Evolutionary conservation across 176 grass and related monocot genomes (phyloP).

Genomic region (Bromus sterilis): DNA sequence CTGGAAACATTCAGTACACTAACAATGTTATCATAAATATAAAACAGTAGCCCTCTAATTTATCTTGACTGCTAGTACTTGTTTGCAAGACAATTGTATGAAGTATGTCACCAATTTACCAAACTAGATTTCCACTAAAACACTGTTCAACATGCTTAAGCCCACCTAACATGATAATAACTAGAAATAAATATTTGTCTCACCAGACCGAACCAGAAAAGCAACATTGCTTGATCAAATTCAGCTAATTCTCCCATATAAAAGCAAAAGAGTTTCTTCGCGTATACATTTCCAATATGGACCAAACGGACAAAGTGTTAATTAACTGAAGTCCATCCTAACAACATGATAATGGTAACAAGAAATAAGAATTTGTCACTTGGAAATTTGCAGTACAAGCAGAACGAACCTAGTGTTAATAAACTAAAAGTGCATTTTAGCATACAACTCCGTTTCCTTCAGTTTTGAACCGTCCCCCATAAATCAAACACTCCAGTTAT

Average conservation of each 20-base stretch:
- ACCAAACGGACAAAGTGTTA: no score
- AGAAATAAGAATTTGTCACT: no score
- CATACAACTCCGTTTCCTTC: background rate
- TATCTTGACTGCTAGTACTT: background rate
- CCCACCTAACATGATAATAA: background rate
- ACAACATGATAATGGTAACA: background rate
- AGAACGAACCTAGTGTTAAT: background rate
- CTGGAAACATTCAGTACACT: background rate
- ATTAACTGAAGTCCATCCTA: no score
- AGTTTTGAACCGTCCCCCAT: background rate
- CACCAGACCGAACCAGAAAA: background rate
- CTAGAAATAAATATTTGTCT: background rate
- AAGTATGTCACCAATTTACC: background rate
- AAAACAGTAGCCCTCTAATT: background rate
- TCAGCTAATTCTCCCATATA: background rate
- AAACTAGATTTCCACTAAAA: background rate
- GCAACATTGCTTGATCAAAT: background rate
- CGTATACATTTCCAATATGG: background rate
- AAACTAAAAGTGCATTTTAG: background rate
- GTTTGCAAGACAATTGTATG: background rate
- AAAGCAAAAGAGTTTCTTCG: background rate
- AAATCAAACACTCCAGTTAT: background rate
- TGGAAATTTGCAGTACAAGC: no score
- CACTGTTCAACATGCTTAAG: background rate
- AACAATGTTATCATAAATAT: background rate